A percentile compares a stretch with the other conserved stretches of the same genome.
phyloP scores from a whole-genome alignment of 345 rosid species.

The Boechera retrofracta region DNA sequence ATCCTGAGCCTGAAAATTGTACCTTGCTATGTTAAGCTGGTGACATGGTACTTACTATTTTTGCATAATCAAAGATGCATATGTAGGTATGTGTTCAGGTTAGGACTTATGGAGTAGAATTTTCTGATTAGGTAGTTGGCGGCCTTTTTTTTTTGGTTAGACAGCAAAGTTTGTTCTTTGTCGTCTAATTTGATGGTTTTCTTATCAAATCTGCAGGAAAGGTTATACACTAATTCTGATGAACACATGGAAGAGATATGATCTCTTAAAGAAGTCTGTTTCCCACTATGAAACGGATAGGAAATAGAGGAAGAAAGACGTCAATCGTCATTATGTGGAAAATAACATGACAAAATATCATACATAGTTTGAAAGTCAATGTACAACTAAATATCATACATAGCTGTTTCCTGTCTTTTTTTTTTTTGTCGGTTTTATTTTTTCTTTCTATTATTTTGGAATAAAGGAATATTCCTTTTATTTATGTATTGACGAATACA shows the following conservation, averaged over 20 bases:
- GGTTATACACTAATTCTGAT: conserved; percentile 80
- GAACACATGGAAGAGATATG: conserved; percentile 97
- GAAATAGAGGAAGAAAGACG: conserved; percentile 1
- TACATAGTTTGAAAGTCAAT: conserved; percentile 40
- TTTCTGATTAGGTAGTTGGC: background rate
- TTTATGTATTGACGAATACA: conserved; percentile 16
- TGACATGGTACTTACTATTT: background rate
- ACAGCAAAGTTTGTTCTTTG: background rate
- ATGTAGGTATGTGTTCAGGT: no score
- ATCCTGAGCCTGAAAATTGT: background rate
- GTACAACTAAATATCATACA: no score
- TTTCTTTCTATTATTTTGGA: background rate
- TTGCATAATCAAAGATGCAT: background rate
- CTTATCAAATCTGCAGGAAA: conserved; percentile 54
- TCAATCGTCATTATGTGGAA: conserved; percentile 23
- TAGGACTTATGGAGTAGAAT: background rate
- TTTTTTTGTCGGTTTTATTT: background rate
- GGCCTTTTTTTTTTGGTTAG: background rate
- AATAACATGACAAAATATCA: background rate
- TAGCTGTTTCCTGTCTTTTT: conserved; percentile 30
- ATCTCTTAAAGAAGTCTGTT: conserved; percentile 83
- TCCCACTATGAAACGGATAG: conserved; percentile 61
- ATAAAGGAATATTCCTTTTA: conserved; percentile 10
- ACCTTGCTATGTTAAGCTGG: background rate
- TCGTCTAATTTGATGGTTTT: background rate